A percentile compares a stretch with the other conserved stretches of the same genome.
These are phyloP conservation scores for Psilocybe subaeruginosa DNA, from an alignment of 768 basidiomycete genomes.

Conservation along the genomic window DNA sequence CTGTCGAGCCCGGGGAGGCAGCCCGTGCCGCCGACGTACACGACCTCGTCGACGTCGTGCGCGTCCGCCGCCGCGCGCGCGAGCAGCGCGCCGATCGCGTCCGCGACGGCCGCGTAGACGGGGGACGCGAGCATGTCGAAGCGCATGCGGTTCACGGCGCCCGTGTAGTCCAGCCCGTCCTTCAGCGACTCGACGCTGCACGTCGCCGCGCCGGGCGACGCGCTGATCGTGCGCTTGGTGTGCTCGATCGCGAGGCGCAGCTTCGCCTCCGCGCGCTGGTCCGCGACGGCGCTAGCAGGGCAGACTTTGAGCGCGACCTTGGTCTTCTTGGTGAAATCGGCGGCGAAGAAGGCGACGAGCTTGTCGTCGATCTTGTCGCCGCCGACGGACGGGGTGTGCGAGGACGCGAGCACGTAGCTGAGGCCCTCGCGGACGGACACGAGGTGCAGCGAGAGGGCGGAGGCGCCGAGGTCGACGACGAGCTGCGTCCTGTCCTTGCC, in stretches of 20 bases:
- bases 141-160: slow-evolving; percentile 53
- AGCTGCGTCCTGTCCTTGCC: slow-evolving; percentile 65
- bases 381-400: slow-evolving; percentile 50
- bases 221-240: slow-evolving; percentile 91
- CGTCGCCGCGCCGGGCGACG: slow-evolving; percentile 84
- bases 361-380: slow-evolving; percentile 79
- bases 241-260: slow-evolving; percentile 91
- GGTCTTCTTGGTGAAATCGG: slow-evolving; percentile 97
- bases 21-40: slow-evolving; percentile 78
- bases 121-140: slow-evolving; percentile 66
- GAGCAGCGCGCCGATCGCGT: slow-evolving; percentile 56
- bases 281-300: slow-evolving; percentile 46
- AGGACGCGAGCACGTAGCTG: slow-evolving; percentile 62
- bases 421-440: slow-evolving; percentile 73
- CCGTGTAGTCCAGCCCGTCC: slow-evolving; percentile 90
- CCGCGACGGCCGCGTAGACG: slow-evolving; percentile 60
- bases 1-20: slow-evolving; percentile 78
- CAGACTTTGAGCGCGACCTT: slow-evolving; percentile 71
- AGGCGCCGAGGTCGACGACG: slow-evolving; percentile 58
- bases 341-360: slow-evolving; percentile 88
- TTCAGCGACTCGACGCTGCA: slow-evolving; percentile 94
- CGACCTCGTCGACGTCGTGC: slow-evolving; percentile 75
- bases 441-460: slow-evolving; percentile 68
- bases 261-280: slow-evolving; percentile 91
- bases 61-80: slow-evolving; percentile 55